Evolutionary conservation across 441 rosid species (phyloP).

Genomic region (Croton laevigatus): DNA sequence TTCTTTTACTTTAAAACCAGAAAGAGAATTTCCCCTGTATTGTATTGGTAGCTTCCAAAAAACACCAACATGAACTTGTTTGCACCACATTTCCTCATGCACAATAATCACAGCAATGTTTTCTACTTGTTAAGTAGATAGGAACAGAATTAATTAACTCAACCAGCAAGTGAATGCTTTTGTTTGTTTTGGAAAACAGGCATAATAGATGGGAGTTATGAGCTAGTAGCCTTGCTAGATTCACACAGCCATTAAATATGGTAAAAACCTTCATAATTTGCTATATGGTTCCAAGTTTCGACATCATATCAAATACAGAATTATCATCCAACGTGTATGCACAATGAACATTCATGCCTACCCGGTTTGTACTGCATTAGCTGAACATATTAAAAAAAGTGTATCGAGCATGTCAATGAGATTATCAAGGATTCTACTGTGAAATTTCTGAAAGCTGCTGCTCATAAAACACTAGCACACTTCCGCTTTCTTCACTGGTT

Average conservation of each 20-base stretch:
- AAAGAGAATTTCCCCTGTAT: background rate
- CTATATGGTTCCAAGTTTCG: background rate
- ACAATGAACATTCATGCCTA: background rate
- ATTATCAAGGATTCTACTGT: background rate
- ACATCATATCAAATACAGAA: background rate
- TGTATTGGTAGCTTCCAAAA: background rate
- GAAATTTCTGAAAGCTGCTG: background rate
- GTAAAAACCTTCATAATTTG: background rate
- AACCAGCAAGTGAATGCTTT: background rate
- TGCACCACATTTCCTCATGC: background rate
- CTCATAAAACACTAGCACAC: background rate
- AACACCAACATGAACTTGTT: no score
- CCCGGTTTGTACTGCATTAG: background rate
- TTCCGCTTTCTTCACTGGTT: background rate
- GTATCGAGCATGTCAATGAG: background rate
- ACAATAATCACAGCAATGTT: background rate
- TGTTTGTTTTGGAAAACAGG: background rate
- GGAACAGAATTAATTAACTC: no score
- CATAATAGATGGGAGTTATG: no score
- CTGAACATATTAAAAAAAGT: background rate
- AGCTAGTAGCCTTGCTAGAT: no score
- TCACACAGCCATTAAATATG: no score
- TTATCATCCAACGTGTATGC: slow-evolving; percentile 6
- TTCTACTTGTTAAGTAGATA: background rate
- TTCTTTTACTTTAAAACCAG: background rate